Evolutionary conservation across 805 yeast genomes (phyloP).

Genomic region (Candida namnaoensis): DNA sequence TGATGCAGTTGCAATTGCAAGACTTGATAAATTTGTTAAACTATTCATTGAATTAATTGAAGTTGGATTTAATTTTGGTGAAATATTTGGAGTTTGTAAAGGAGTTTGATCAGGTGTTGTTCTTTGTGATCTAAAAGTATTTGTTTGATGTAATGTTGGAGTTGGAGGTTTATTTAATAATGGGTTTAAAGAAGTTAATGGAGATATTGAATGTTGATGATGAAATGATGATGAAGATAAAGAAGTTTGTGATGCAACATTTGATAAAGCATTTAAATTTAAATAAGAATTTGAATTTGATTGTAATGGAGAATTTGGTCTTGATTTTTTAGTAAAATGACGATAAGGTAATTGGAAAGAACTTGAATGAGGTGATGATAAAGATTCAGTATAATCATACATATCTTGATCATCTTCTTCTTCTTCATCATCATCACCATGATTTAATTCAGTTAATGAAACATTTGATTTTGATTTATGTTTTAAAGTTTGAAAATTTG

Average conservation of each 20-base stretch:
- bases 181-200: background rate
- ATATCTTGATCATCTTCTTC: slow-evolving; percentile 35
- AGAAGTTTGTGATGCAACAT: background rate
- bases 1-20: background rate
- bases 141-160: background rate
- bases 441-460: slow-evolving; percentile 17
- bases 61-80: slow-evolving; percentile 14
- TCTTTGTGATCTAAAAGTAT: background rate
- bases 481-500: slow-evolving; percentile 6
- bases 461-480: slow-evolving; percentile 17
- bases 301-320: slow-evolving; percentile 25
- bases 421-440: slow-evolving; percentile 15
- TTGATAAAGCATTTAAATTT: background rate
- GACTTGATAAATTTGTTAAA: background rate
- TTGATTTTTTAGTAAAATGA: slow-evolving; percentile 22
- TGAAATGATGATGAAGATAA: slow-evolving; percentile 6
- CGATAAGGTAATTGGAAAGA: slow-evolving; percentile 7
- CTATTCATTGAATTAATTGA: background rate
- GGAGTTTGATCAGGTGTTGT: slow-evolving; percentile 21
- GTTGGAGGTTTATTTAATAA: background rate
- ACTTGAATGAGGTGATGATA: too few species aligned
- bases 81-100: slow-evolving; percentile 17
- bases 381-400: slow-evolving; percentile 19
- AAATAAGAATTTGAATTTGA: slow-evolving; percentile 3
- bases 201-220: background rate